phyloP scores from a whole-genome alignment of 2,329 filamentous ascomycete species.

The Epicoccum nigrum region DNA sequence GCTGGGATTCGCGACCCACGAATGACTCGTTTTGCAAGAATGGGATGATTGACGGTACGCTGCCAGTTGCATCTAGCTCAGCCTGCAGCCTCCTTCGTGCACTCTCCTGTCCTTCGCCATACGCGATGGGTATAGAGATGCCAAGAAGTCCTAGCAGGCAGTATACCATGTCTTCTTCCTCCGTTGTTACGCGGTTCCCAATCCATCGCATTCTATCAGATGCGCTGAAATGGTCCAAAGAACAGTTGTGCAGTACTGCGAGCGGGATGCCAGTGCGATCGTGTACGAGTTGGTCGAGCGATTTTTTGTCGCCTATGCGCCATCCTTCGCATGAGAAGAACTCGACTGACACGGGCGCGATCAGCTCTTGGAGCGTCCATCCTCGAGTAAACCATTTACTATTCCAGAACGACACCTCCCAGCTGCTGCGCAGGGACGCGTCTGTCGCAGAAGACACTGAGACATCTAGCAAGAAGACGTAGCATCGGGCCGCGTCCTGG shows the following conservation, averaged over 20 bases:
- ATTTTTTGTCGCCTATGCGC: not conserved
- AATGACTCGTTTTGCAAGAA: conserved; percentile 36
- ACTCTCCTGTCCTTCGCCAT: conserved; percentile 29
- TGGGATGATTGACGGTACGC: conserved; percentile 31
- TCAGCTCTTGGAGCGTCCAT: no score
- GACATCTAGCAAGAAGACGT: not conserved
- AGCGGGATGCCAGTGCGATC: not conserved
- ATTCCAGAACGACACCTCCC: not conserved
- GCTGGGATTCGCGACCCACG: conserved; percentile 31
- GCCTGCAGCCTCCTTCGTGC: conserved; percentile 20
- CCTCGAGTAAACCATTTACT: no score
- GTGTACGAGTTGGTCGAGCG: not conserved
- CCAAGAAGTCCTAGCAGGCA: conserved; percentile 5
- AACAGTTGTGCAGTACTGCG: not conserved
- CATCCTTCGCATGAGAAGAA: not conserved
- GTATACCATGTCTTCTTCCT: not conserved
- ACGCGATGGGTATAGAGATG: conserved; percentile 23
- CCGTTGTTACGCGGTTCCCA: not conserved
- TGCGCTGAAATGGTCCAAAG: not conserved
- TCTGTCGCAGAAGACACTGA: not conserved
- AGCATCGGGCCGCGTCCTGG: not conserved
- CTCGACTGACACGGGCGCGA: no score
- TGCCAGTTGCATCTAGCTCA: conserved; percentile 17
- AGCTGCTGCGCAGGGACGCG: not conserved
- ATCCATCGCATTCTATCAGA: not conserved